These are phyloP conservation scores for Monosporascus sp. DNA, from an alignment of 2,329 filamentous ascomycete genomes.

Conservation along the genomic window DNA sequence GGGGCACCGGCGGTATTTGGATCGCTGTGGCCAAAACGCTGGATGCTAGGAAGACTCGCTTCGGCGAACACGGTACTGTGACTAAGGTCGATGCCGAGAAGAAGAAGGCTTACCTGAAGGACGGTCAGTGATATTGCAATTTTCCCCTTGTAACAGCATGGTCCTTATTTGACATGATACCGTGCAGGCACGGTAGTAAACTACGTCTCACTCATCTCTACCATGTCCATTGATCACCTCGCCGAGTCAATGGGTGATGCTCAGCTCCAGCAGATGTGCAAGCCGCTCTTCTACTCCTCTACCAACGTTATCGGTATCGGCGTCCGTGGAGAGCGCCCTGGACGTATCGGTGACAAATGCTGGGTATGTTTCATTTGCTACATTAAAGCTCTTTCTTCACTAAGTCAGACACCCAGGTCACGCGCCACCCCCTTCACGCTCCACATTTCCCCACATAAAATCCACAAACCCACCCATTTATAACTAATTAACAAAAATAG, in stretches of 20 bases:
- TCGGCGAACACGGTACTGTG: conserved; percentile 80
- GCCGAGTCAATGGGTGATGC: conserved; percentile 83
- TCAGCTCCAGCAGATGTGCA: conserved; percentile 76
- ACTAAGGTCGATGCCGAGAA: conserved; percentile 79
- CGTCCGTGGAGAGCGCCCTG: conserved; percentile 83
- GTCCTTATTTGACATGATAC: too few species aligned
- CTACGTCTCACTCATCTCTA: conserved; percentile 90
- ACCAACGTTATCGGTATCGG: conserved; percentile 97
- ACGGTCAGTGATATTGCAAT: conserved; percentile 45
- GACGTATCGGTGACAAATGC: conserved; percentile 98
- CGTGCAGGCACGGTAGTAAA: conserved; percentile 60
- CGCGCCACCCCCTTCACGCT: too few species aligned
- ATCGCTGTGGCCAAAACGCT: conserved; percentile 92
- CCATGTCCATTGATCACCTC: conserved; percentile 90
- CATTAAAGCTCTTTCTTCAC: background rate
- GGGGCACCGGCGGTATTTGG: conserved; percentile 98
- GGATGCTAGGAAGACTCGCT: conserved; percentile 84
- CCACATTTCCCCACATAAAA: too few species aligned
- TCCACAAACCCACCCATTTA: too few species aligned
- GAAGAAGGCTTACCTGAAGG: conserved; percentile 75
- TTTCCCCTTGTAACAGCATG: too few species aligned
- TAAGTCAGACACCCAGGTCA: too few species aligned
- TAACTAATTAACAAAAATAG: too few species aligned
- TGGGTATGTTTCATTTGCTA: conserved; percentile 52
- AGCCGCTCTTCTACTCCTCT: conserved; percentile 92